Conservation (phyloP, 2,329 filamentous ascomycete species). For the Pseudovirgaria hyperparasitica region DNA sequence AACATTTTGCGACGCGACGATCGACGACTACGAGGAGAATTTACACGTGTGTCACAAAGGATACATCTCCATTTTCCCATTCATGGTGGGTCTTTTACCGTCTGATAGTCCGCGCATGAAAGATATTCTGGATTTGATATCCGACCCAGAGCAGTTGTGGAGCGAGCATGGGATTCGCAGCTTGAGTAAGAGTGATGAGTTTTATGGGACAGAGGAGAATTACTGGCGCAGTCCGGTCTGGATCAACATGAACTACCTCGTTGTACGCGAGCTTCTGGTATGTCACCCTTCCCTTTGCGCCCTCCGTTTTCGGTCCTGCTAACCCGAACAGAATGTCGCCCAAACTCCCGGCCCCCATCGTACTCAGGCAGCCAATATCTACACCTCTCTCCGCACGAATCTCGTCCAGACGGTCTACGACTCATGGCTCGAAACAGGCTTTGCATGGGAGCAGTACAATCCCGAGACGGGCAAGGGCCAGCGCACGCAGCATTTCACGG, state of each 20-base stretch:
- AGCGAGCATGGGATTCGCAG: slow-evolving; percentile 80
- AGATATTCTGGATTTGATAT: slow-evolving; percentile 63
- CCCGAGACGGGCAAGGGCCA: slow-evolving; percentile 88
- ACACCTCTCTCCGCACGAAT: slow-evolving; percentile 66
- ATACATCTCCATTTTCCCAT: slow-evolving; percentile 87
- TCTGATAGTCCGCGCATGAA: slow-evolving; percentile 63
- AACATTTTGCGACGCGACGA: slow-evolving; percentile 86
- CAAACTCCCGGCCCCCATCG: slow-evolving; percentile 53
- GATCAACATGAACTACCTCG: slow-evolving; percentile 91
- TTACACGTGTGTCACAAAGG: slow-evolving; percentile 88
- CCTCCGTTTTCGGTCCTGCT: not conserved
- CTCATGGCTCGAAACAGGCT: slow-evolving; percentile 81
- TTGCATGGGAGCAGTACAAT: slow-evolving; percentile 98
- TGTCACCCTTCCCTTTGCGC: slow-evolving; percentile 31
- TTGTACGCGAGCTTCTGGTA: slow-evolving; percentile 63
- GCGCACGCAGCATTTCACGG: slow-evolving; percentile 93
- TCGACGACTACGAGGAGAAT: slow-evolving; percentile 91
- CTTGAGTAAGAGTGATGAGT: slow-evolving; percentile 67
- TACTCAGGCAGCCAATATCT: slow-evolving; percentile 56
- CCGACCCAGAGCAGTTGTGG: slow-evolving; percentile 77
- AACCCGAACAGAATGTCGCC: slow-evolving; percentile 44
- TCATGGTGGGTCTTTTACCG: slow-evolving; percentile 69
- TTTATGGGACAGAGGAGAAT: slow-evolving; percentile 86
- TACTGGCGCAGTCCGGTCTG: slow-evolving; percentile 92
- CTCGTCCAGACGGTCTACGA: slow-evolving; percentile 80